Conservation (phyloP, 1,284 basidiomycete species). For the Thecaphora thlaspeos region DNA sequence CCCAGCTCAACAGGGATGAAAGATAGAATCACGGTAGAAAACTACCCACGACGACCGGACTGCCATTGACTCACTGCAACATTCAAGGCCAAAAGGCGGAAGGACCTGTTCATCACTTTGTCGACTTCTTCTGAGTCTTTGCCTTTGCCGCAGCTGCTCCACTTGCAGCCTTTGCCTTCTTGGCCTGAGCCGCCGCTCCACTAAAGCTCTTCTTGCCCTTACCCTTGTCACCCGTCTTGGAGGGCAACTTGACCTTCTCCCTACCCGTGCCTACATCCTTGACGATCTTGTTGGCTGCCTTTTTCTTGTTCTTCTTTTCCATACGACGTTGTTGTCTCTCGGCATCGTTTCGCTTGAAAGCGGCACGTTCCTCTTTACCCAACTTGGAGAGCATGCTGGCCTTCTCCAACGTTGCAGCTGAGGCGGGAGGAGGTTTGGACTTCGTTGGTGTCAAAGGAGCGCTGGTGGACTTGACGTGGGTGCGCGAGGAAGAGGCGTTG, state of each 20-base stretch:
- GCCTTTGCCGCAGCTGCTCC: neutral
- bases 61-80: too few species aligned
- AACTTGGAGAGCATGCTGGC: slow-evolving; percentile 37
- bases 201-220: slow-evolving; percentile 27
- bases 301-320: slow-evolving; percentile 52
- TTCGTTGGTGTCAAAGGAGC: slow-evolving; percentile 9
- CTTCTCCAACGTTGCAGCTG: slow-evolving; percentile 3
- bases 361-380: slow-evolving; percentile 42
- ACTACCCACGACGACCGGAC: too few species aligned
- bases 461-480: too few species aligned
- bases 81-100: too few species aligned
- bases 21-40: too few species aligned
- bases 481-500: too few species aligned
- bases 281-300: slow-evolving; percentile 3
- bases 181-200: neutral
- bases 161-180: slow-evolving; percentile 1
- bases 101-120: neutral
- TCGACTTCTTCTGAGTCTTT: neutral
- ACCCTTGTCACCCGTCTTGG: neutral
- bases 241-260: slow-evolving; percentile 4
- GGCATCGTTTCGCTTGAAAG: slow-evolving; percentile 46
- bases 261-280: neutral
- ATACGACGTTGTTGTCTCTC: slow-evolving; percentile 42
- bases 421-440: neutral
- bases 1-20: too few species aligned